Conservation (phyloP, 1,284 basidiomycete species). For the Tremellales sp. region DNA sequence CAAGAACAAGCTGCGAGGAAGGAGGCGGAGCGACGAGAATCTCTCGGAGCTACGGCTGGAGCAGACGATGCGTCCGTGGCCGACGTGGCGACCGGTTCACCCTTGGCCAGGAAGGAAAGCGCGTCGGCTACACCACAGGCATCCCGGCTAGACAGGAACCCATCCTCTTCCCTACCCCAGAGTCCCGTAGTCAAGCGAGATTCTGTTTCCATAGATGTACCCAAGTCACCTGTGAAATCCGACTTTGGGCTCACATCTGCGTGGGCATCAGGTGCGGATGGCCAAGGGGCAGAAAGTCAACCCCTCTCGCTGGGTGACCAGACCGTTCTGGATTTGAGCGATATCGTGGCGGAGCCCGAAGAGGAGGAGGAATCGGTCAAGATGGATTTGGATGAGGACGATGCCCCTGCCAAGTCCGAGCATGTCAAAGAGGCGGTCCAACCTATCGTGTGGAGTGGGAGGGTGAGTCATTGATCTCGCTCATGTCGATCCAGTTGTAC, state of each 20-base stretch:
- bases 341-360: slow-evolving; percentile 21
- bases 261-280: slow-evolving; percentile 7
- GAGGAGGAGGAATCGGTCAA: slow-evolving; percentile 12
- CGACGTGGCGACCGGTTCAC: not conserved
- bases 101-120: no score
- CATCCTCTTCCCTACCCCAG: not conserved
- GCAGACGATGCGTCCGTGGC: not conserved
- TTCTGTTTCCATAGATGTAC: slow-evolving; percentile 3
- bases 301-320: slow-evolving; percentile 19
- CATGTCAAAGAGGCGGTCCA: no score
- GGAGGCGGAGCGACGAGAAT: slow-evolving; percentile 5
- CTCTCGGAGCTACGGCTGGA: not conserved
- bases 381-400: slow-evolving; percentile 17
- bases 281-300: not conserved
- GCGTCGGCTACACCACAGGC: not conserved
- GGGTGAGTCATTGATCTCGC: slow-evolving; percentile 18
- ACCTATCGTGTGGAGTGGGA: slow-evolving; percentile 30
- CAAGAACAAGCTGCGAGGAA: slow-evolving; percentile 15
- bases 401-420: no score
- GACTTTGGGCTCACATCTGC: slow-evolving; percentile 10
- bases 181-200: not conserved
- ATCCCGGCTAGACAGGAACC: not conserved
- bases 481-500: not conserved
- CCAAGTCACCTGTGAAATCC: slow-evolving; percentile 8
- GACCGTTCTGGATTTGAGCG: slow-evolving; percentile 35